These are phyloP conservation scores for Neurospora intermedia DNA, from an alignment of 495 filamentous ascomycete genomes.

Conservation along the genomic window DNA sequence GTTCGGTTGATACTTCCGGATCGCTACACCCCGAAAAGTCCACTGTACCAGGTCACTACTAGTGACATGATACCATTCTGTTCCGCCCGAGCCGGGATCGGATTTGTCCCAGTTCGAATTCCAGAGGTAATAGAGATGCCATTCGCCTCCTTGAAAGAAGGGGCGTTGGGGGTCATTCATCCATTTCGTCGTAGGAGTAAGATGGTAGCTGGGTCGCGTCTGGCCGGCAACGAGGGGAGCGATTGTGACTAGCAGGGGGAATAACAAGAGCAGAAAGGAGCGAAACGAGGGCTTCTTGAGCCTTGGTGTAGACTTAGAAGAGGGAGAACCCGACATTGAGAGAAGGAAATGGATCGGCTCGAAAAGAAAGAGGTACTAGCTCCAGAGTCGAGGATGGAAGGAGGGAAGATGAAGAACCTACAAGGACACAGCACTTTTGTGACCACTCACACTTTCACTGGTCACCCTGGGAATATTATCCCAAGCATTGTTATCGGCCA, in stretches of 20 bases:
- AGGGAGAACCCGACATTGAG: neutral
- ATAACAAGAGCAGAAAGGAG: neutral
- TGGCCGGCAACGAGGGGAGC: neutral
- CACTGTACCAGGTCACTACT: neutral
- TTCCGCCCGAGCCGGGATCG: neutral
- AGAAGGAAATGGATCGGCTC: neutral
- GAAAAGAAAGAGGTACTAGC: neutral
- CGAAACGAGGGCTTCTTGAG: neutral
- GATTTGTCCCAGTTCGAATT: neutral
- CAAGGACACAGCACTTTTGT: neutral
- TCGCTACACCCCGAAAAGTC: neutral
- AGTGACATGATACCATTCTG: neutral
- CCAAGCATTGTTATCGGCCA: neutral
- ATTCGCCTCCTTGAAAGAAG: neutral
- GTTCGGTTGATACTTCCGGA: neutral
- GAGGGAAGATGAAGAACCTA: neutral
- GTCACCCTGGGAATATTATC: neutral
- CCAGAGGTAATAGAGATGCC: neutral
- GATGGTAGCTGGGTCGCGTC: neutral
- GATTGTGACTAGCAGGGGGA: neutral
- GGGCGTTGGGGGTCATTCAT: neutral
- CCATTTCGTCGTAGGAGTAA: neutral
- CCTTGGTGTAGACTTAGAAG: neutral
- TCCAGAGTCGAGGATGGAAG: too few species aligned
- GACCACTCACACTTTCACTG: neutral